Evolutionary conservation across 148 eudicot species (phyloP).

Genomic region (Fallopia convolvulus): DNA sequence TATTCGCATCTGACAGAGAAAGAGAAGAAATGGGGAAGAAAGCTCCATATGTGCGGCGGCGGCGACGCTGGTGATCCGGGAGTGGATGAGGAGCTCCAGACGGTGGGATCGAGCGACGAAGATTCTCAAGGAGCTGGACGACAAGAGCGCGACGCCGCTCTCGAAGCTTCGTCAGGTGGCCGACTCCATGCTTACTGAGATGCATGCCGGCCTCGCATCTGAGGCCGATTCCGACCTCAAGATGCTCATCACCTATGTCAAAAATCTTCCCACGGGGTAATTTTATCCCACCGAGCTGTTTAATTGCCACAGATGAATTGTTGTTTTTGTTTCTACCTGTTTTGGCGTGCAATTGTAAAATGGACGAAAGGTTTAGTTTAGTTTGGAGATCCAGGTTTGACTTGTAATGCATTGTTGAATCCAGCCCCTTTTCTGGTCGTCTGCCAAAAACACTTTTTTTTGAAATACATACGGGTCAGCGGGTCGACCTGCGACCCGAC

Average conservation of each 20-base stretch:
- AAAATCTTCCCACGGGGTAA: slow-evolving; percentile 80
- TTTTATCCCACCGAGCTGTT: neutral
- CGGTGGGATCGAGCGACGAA: slow-evolving; percentile 39
- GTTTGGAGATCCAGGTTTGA: neutral
- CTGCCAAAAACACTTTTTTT: too few species aligned
- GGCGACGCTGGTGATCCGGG: slow-evolving; percentile 47
- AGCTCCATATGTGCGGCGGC: slow-evolving; percentile 49
- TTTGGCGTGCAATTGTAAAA: too few species aligned
- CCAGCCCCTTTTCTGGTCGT: neutral
- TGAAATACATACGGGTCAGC: too few species aligned
- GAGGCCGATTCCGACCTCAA: slow-evolving; percentile 77
- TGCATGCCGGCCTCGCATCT: slow-evolving; percentile 89
- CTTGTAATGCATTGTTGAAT: neutral
- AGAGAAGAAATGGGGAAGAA: slow-evolving; percentile 48
- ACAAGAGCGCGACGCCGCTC: slow-evolving; percentile 37
- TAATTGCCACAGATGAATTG: neutral
- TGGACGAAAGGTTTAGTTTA: too few species aligned
- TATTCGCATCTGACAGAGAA: neutral
- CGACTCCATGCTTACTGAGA: slow-evolving; percentile 78
- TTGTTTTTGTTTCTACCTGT: neutral
- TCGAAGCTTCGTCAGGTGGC: slow-evolving; percentile 61
- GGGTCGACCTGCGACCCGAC: too few species aligned
- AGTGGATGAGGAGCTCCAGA: slow-evolving; percentile 33
- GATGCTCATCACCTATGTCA: slow-evolving; percentile 77
- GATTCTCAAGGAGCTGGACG: slow-evolving; percentile 47